A percentile compares a stretch with the other conserved stretches of the same genome.
These are phyloP conservation scores for Fereydounia khargensis DNA, from an alignment of 1,284 basidiomycete genomes.

Conservation along the genomic window DNA sequence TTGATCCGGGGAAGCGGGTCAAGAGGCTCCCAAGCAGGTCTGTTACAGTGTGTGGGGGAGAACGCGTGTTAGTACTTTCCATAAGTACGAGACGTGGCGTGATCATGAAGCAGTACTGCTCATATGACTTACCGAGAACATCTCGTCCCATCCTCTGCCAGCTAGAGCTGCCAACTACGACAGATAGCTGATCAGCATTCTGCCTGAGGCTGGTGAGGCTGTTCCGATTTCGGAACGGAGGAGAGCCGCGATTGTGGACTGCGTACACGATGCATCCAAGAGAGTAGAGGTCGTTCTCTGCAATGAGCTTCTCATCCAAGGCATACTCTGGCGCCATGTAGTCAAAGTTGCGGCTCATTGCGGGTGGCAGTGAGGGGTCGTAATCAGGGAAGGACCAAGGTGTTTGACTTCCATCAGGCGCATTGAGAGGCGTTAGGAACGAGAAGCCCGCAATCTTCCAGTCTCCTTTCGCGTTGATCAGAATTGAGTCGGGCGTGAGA, in stretches of 20 bases:
- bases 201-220: slow-evolving; percentile 75
- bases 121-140: no score
- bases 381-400: slow-evolving; percentile 86
- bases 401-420: slow-evolving; percentile 67
- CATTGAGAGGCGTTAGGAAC: slow-evolving; percentile 72
- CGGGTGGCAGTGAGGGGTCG: slow-evolving; percentile 74
- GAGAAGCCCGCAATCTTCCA: slow-evolving; percentile 95
- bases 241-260: slow-evolving; percentile 74
- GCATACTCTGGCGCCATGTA: slow-evolving; percentile 93
- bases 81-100: no score
- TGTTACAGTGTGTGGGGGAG: no score
- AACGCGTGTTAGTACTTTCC: no score
- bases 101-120: no score
- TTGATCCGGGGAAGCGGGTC: slow-evolving; percentile 70
- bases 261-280: slow-evolving; percentile 82
- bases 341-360: slow-evolving; percentile 88
- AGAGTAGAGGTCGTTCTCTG: slow-evolving; percentile 90
- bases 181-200: slow-evolving; percentile 65
- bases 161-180: slow-evolving; percentile 16
- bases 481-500: slow-evolving; percentile 66
- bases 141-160: slow-evolving; percentile 45
- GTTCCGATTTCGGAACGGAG: slow-evolving; percentile 86
- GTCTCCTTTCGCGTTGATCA: slow-evolving; percentile 71
- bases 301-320: slow-evolving; percentile 80
- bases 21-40: slow-evolving; percentile 40